Base-by-base conservation (phyloP, 2,329 filamentous ascomycete species). In the Aureobasidium uvarum region DNA sequence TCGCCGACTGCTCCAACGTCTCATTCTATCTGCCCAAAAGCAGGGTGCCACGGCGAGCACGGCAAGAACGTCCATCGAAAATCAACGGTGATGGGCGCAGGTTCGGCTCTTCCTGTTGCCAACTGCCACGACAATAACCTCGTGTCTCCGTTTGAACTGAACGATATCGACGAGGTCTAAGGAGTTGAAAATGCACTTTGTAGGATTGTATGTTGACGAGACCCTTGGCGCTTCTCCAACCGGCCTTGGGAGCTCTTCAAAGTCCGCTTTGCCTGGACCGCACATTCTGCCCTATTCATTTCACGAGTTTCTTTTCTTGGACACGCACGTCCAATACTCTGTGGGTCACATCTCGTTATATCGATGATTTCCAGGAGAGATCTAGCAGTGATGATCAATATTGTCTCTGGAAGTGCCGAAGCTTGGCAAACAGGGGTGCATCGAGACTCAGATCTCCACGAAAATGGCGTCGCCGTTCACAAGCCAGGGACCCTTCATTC, bases 51-150 rank as follows among this genome's bases (percentile, higher is more conserved):
- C n/a, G 51, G 51, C 51, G 33, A 54, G 51, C 33, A 54, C 54
- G 54, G 54, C 54, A 56, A 56, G 14, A 56, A 56, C 54, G 54
- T 39, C n/a, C 54, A 28, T 56, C 36, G 36, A 4, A 14, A 43
- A 56, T 14, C 23, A 56, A 56, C 54, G 54, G 54, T 16, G 54
- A 28, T 18, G 33, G 51, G 20, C 36, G 36, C 33, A 39, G 16
- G 51, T 23, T 39, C 11, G n/a, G 43, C 28, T 39, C 25, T 7
- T 14, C 13, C 51, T 31, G n/a, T 39, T 25, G 16, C 23, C 36
- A 16, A 23, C 7, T 56, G 0, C 20, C 23, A 33, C 0, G 13
- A 36, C 20, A 16, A 20, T 11, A 38, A 6, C 14, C 33, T 43
- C 16, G 23, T 43, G 23, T n/a, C 16, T n/a, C 13, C 38, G 39